Evolutionary conservation across 73 alveolate genomes (phyloP).

Genomic region (Uronychia binucleata): DNA sequence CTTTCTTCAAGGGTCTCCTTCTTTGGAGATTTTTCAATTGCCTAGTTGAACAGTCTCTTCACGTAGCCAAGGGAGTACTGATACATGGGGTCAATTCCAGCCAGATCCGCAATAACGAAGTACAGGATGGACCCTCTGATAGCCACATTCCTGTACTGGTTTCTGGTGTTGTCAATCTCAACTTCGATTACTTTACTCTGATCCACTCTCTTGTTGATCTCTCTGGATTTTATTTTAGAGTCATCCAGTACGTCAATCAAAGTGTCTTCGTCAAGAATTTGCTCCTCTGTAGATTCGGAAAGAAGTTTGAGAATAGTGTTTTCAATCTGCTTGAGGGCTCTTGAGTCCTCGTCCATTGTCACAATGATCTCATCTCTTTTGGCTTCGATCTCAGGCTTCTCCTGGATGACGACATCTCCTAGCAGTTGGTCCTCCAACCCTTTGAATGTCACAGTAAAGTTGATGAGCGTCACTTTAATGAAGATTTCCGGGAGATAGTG

Average conservation of each 20-base stretch:
- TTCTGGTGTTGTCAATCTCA: slow-evolving; percentile 91
- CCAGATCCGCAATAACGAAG: slow-evolving; percentile 93
- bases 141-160: slow-evolving; percentile 89
- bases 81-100: slow-evolving; percentile 97
- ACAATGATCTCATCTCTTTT: slow-evolving; percentile 95
- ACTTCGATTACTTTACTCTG: slow-evolving; percentile 84
- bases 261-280: slow-evolving; percentile 89
- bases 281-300: slow-evolving; percentile 84
- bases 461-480: slow-evolving; percentile 89
- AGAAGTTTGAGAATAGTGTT: slow-evolving; percentile 83
- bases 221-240: slow-evolving; percentile 81
- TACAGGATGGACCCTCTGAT: slow-evolving; percentile 93
- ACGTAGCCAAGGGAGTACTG: slow-evolving; percentile 91
- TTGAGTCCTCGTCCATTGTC: slow-evolving; percentile 90
- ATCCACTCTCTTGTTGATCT: slow-evolving; percentile 79
- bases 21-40: slow-evolving; percentile 82
- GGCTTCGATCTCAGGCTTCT: slow-evolving; percentile 95
- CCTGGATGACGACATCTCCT: slow-evolving; percentile 95
- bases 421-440: slow-evolving; percentile 94
- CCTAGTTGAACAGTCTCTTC: slow-evolving; percentile 87
- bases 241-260: slow-evolving; percentile 89
- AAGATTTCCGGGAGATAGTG: slow-evolving; percentile 96
- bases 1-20: slow-evolving; percentile 73
- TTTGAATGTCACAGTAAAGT: slow-evolving; percentile 94
- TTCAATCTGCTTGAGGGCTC: slow-evolving; percentile 81